These are phyloP conservation scores for Diplodia corticola DNA, from an alignment of 2,329 filamentous ascomycete genomes.

Conservation along the genomic window DNA sequence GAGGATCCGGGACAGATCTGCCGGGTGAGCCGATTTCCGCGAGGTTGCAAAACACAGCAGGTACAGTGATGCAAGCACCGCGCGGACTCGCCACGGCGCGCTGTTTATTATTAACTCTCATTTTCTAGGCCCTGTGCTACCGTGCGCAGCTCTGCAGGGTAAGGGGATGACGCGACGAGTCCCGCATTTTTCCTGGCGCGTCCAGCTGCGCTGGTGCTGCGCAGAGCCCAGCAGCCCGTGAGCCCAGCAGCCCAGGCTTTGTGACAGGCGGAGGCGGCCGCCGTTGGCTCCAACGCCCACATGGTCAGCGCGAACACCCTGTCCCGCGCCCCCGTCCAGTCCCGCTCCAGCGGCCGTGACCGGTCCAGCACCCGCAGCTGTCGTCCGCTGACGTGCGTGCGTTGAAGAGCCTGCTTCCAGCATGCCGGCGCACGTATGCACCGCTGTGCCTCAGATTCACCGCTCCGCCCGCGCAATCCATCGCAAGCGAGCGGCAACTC, in stretches of 20 bases:
- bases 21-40: conserved; percentile 18
- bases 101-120: neutral
- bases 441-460: conserved; percentile 1
- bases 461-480: neutral
- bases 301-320: neutral
- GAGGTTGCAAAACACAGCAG: neutral
- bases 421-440: neutral
- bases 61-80: neutral
- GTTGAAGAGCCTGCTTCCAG: neutral
- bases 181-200: neutral
- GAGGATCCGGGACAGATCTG: conserved; percentile 20
- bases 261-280: conserved; percentile 1
- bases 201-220: neutral
- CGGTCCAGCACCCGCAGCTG: neutral
- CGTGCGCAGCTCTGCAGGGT: neutral
- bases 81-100: neutral
- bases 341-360: neutral
- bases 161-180: conserved; percentile 4
- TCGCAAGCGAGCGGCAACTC: conserved; percentile 19
- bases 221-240: neutral
- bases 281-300: conserved; percentile 7
- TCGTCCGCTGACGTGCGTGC: conserved; percentile 1
- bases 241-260: neutral
- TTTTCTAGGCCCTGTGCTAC: neutral
- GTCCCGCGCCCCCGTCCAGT: conserved; percentile 5